These are phyloP conservation scores for Dendrobium officinale DNA, from an alignment of 106 monocot genomes.

Conservation along the genomic window DNA sequence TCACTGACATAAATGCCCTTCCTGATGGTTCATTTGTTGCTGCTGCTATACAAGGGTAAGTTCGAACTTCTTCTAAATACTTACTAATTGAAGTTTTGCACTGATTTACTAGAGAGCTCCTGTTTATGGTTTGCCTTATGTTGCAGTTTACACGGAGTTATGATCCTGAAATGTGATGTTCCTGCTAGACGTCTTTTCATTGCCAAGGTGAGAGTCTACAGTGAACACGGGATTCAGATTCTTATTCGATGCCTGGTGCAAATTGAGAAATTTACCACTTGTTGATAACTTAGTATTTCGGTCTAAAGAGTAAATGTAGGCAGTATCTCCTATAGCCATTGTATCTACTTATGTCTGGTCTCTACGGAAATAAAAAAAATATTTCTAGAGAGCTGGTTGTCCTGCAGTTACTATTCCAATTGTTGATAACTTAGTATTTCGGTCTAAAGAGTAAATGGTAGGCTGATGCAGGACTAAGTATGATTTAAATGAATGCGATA, in stretches of 20 bases:
- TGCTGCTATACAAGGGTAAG: conserved; percentile 63
- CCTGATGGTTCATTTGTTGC: conserved; percentile 59
- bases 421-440: too few species aligned
- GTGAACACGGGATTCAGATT: background rate
- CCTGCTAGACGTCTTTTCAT: conserved; percentile 29
- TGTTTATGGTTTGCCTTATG: conserved; percentile 8
- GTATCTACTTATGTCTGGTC: too few species aligned
- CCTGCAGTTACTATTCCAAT: too few species aligned
- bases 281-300: too few species aligned
- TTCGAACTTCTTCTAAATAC: background rate
- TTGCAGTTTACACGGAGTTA: conserved; percentile 66
- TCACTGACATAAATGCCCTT: conserved; percentile 60
- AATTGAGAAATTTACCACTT: background rate
- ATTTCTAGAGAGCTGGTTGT: too few species aligned
- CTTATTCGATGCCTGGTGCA: background rate
- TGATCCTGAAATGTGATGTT: conserved; percentile 53
- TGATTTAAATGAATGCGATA: too few species aligned
- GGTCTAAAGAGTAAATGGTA: too few species aligned
- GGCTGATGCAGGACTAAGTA: too few species aligned
- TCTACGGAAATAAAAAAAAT: too few species aligned
- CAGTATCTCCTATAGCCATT: too few species aligned
- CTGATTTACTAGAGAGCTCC: background rate
- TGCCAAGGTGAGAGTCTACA: conserved; percentile 39
- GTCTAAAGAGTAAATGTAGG: too few species aligned
- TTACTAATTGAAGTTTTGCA: background rate